Base-by-base conservation (phyloP, 768 basidiomycete species). In the Russula sp. region DNA sequence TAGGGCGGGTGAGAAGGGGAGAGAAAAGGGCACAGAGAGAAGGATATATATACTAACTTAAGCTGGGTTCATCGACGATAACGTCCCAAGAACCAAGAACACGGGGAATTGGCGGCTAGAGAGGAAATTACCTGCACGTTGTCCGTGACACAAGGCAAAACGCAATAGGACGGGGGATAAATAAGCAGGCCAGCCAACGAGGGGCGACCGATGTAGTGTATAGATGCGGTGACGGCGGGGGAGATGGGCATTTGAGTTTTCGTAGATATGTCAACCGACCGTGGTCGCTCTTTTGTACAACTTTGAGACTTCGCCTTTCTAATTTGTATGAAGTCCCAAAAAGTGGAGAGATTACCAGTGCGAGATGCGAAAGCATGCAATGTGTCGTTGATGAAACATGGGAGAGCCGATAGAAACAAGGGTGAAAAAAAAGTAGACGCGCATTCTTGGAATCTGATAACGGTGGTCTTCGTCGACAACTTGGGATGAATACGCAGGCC, bases 401-500 rank as follows among this genome's bases (percentile, higher is more conserved):
- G 58, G 48, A 66, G 64, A 66, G 59, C 55, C 44, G 45, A 66
- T 50, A 56, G 54, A 50, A 55, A 61, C 35, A 35, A 42, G 48
- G 27, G 55, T 44, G 40, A 50, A 54, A 34, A 40, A 48, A 53
- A 53, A 55, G 22, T 9, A 60, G 57, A 61, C 48, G 55, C 47
- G 67, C 66, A 27, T 57, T 66, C 67, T 66, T 49, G 50, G 54
- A 64, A 64, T 20, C 10, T 52, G 60, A 61, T 59, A 39, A 68
- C 68, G 68, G 69, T 62, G 58, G 66, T 49, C 59, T 57, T 59
- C 63, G 35, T 68, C 71, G 74, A 70, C 76, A 69, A 73, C 73
- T 77, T 77, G 75, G 76, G 74, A 80, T 78, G 76, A 79, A 79
- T 80, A 76, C 75, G 75, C 74, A 71, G 67, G 73, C 71, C 69